Evolutionary conservation across 192 early-diverging fungal genomes (phyloP).

Genomic region (Entomortierella beljakovae): DNA sequence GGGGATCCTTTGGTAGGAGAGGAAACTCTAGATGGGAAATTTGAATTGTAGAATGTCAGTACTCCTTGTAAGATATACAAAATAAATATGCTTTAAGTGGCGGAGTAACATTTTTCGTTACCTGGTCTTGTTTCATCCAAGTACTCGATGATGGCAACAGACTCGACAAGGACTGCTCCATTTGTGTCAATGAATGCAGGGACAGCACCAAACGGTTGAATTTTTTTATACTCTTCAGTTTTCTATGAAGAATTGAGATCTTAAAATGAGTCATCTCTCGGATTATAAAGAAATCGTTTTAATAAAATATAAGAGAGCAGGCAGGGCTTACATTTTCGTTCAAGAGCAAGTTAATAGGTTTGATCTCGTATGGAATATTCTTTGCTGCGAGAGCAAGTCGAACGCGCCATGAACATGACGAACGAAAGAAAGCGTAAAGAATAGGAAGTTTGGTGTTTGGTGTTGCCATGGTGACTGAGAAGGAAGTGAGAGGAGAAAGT

Average conservation of each 20-base stretch:
- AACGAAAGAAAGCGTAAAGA: conserved; percentile 83
- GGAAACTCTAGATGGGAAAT: conserved; percentile 44
- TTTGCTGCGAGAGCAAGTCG: conserved; percentile 80
- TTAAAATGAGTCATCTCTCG: neutral
- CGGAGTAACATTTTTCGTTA: conserved; percentile 9
- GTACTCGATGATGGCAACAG: conserved; percentile 88
- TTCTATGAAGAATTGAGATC: conserved; percentile 26
- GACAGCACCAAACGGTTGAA: conserved; percentile 77
- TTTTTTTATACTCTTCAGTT: conserved; percentile 61
- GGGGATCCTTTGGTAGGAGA: conserved; percentile 79
- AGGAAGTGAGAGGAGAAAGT: neutral
- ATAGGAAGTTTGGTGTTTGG: conserved; percentile 53
- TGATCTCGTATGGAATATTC: conserved; percentile 71
- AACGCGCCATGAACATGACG: conserved; percentile 79
- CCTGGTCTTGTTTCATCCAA: conserved; percentile 84
- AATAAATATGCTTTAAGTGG: neutral
- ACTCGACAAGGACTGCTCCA: conserved; percentile 68
- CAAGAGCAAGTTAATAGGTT: conserved; percentile 75
- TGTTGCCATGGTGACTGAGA: neutral
- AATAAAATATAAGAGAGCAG: neutral
- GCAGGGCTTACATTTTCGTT: conserved; percentile 69
- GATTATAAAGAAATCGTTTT: neutral
- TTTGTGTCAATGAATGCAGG: conserved; percentile 68
- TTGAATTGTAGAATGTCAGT: no score
- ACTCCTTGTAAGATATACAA: neutral